Evolutionary conservation across 768 basidiomycete species (phyloP).

Genomic region (Mycena vulgaris): DNA sequence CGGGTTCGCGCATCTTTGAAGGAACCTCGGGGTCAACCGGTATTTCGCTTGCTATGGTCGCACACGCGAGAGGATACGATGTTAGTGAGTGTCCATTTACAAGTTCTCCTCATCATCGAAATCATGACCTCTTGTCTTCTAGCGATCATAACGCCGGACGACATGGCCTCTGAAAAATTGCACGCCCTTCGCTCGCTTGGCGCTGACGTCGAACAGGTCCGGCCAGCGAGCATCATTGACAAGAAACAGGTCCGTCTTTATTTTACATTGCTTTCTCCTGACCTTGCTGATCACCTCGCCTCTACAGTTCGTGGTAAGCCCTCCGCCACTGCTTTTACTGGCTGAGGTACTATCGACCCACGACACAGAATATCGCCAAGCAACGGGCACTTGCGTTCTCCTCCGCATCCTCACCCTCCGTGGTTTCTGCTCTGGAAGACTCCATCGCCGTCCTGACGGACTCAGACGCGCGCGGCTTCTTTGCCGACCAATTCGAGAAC

Average conservation of each 20-base stretch:
- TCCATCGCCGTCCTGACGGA: slow-evolving; percentile 59
- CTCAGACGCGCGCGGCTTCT: slow-evolving; percentile 73
- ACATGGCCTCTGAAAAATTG: slow-evolving; percentile 93
- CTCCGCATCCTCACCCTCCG: slow-evolving; percentile 61
- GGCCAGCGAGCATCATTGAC: slow-evolving; percentile 97
- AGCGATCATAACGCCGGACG: slow-evolving; percentile 94
- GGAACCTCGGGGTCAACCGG: slow-evolving; percentile 98
- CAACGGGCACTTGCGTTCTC: slow-evolving; percentile 84
- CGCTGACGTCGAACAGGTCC: slow-evolving; percentile 89
- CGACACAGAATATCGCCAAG: slow-evolving; percentile 85
- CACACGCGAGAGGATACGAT: slow-evolving; percentile 92
- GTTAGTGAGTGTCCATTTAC: slow-evolving; percentile 67
- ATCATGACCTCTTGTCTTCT: not conserved
- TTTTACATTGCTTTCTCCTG: slow-evolving; percentile 13
- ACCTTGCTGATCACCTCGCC: slow-evolving; percentile 2
- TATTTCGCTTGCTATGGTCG: slow-evolving; percentile 96
- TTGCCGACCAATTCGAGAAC: slow-evolving; percentile 99
- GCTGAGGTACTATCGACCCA: not conserved
- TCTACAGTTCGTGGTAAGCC: slow-evolving; percentile 74
- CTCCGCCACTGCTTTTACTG: not conserved
- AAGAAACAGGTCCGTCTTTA: slow-evolving; percentile 83
- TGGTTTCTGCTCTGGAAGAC: slow-evolving; percentile 68
- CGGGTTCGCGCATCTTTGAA: slow-evolving; percentile 95
- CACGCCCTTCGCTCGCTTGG: slow-evolving; percentile 87
- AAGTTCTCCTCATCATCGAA: slow-evolving; percentile 12